phyloP scores from a whole-genome alignment of 225 moss, liverwort and hornwort genomes.

The Sphagnum tenellum region DNA sequence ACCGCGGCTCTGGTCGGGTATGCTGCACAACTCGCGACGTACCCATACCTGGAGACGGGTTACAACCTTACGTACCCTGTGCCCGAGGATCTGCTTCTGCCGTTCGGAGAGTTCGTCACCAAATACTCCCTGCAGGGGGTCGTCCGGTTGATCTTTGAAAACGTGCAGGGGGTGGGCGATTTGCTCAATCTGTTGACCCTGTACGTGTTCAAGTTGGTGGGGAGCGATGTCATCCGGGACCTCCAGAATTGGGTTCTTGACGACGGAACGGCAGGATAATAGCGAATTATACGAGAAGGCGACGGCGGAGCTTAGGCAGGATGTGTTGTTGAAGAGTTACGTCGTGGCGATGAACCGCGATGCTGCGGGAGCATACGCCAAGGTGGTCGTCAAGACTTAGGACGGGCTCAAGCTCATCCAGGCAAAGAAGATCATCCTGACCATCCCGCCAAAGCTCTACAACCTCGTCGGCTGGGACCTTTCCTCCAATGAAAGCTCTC shows the following conservation, averaged over 20 bases:
- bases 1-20: neutral
- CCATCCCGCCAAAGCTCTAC: too few relatives aligned
- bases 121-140: neutral
- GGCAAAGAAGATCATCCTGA: slow-evolving; percentile 14
- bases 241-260: neutral
- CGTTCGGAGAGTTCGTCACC: slow-evolving; percentile 10
- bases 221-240: neutral
- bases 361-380: too few relatives aligned
- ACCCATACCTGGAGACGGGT: slow-evolving; percentile 1
- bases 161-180: slow-evolving; percentile 2
- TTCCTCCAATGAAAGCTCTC: too few relatives aligned
- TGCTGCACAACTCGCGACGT: neutral
- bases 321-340: too few relatives aligned
- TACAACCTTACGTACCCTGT: slow-evolving; percentile 6
- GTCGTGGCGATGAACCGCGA: too few relatives aligned
- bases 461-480: too few relatives aligned
- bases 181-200: slow-evolving; percentile 2
- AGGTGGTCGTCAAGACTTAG: too few relatives aligned
- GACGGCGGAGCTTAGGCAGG: too few relatives aligned
- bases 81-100: slow-evolving; percentile 8
- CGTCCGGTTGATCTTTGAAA: neutral
- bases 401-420: too few relatives aligned
- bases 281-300: too few relatives aligned
- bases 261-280: neutral
- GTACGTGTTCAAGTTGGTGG: slow-evolving; percentile 6